These are phyloP conservation scores for Orbilia blumenaviensis DNA, from an alignment of 2,329 filamentous ascomycete genomes.

Conservation along the genomic window DNA sequence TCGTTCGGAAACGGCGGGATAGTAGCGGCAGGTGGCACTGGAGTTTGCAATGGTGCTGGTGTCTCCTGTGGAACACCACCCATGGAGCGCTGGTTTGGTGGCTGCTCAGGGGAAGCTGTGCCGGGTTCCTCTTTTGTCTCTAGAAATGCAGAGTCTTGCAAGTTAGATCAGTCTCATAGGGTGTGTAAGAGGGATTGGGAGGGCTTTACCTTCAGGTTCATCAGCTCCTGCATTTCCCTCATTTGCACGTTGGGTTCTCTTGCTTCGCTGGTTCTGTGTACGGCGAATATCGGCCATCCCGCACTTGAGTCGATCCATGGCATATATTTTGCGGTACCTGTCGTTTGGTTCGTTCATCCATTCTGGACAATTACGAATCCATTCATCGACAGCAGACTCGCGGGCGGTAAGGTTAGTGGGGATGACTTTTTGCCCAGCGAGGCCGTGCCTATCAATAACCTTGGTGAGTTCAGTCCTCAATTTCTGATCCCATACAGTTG, in stretches of 20 bases:
- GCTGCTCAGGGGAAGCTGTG: slow-evolving; percentile 36
- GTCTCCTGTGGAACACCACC: slow-evolving; percentile 36
- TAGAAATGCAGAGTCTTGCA: slow-evolving; percentile 30
- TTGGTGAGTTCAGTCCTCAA: slow-evolving; percentile 42
- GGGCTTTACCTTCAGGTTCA: slow-evolving; percentile 31
- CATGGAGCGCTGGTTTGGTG: slow-evolving; percentile 33
- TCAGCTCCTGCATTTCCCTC: slow-evolving; percentile 34
- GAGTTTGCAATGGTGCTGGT: slow-evolving; percentile 35
- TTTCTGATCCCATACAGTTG: slow-evolving; percentile 46
- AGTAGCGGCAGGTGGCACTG: slow-evolving; percentile 37
- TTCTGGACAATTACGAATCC: slow-evolving; percentile 44
- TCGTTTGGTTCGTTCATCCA: slow-evolving; percentile 49
- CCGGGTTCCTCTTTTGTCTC: slow-evolving; percentile 44
- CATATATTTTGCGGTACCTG: slow-evolving; percentile 42
- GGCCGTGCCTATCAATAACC: slow-evolving; percentile 39
- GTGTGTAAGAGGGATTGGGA: background rate
- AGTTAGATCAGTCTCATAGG: slow-evolving; percentile 9
- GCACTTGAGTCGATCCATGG: slow-evolving; percentile 45
- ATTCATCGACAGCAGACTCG: slow-evolving; percentile 39
- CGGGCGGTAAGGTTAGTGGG: slow-evolving; percentile 42
- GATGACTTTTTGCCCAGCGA: slow-evolving; percentile 44
- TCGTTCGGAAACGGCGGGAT: slow-evolving; percentile 34
- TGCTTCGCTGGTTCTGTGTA: slow-evolving; percentile 44
- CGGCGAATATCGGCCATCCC: slow-evolving; percentile 48
- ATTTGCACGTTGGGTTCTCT: slow-evolving; percentile 37